phyloP scores from a whole-genome alignment of 371 early-diverging fungal species.

The Syncephalastrum contaminatum region DNA sequence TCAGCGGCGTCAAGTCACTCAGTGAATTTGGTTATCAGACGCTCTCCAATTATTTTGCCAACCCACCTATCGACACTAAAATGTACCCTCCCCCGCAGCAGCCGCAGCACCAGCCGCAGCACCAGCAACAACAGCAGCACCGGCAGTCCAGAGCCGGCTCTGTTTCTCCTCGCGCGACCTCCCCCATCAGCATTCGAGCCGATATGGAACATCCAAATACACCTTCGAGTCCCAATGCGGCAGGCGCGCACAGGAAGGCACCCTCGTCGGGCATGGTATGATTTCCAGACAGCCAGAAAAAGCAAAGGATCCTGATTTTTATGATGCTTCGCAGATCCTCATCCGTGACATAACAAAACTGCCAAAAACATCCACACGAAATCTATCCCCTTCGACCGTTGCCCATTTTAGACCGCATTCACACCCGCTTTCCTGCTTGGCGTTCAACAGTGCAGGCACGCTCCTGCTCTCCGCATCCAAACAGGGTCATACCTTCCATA shows the following conservation, averaged over 20 bases:
- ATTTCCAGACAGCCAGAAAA: background rate
- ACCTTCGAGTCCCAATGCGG: conserved; percentile 1
- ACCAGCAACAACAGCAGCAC: background rate
- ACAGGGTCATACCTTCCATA: conserved; percentile 76
- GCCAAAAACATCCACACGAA: conserved; percentile 26
- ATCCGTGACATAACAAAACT: conserved; percentile 46
- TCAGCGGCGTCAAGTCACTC: conserved; percentile 67
- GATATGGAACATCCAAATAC: background rate
- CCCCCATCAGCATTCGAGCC: conserved; percentile 1
- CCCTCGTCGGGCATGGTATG: conserved; percentile 47
- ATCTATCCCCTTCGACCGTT: conserved; percentile 44
- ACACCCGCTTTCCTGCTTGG: conserved; percentile 65
- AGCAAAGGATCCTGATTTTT: background rate
- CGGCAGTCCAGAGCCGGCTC: background rate
- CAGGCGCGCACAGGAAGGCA: conserved; percentile 10
- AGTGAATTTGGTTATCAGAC: conserved; percentile 55
- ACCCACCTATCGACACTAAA: conserved; percentile 7
- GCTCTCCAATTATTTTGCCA: conserved; percentile 46
- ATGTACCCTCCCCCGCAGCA: conserved; percentile 2
- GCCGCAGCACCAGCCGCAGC: conserved; percentile 5
- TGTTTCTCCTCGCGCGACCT: background rate
- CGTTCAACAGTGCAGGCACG: conserved; percentile 69
- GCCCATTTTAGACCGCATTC: conserved; percentile 79
- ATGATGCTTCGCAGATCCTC: conserved; percentile 39
- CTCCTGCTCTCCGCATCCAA: conserved; percentile 71